phyloP scores from a whole-genome alignment of 2,329 filamentous ascomycete species.

The Cercospora brassicicola region DNA sequence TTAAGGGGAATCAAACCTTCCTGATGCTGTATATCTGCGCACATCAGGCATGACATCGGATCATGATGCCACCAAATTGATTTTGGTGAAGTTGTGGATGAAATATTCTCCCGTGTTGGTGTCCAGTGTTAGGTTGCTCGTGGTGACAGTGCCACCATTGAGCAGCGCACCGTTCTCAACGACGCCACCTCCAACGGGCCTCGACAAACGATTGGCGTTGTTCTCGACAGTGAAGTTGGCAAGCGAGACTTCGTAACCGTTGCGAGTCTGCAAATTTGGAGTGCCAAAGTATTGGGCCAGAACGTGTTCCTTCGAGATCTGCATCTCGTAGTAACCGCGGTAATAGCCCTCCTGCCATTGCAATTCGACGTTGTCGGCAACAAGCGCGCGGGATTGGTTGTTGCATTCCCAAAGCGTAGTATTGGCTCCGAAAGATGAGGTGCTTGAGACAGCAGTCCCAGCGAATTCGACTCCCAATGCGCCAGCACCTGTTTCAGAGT shows the following conservation, averaged over 20 bases:
- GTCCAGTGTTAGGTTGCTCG: slow-evolving; percentile 32
- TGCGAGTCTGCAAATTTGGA: slow-evolving; percentile 59
- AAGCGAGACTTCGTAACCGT: slow-evolving; percentile 62
- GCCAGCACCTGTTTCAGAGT: slow-evolving; percentile 42
- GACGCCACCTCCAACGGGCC: slow-evolving; percentile 49
- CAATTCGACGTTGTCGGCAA: slow-evolving; percentile 58
- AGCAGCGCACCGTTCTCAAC: slow-evolving; percentile 59
- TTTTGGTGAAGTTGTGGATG: slow-evolving; percentile 12
- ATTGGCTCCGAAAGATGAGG: slow-evolving; percentile 56
- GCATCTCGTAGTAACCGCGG: slow-evolving; percentile 68
- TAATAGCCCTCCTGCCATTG: slow-evolving; percentile 73
- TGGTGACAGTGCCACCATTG: slow-evolving; percentile 38
- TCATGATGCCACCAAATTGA: slow-evolving; percentile 2
- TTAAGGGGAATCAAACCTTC: background rate
- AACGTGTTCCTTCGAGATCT: slow-evolving; percentile 56
- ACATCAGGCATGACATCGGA: background rate
- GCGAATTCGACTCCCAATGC: slow-evolving; percentile 53
- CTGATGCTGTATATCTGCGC: background rate
- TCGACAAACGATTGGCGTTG: slow-evolving; percentile 58
- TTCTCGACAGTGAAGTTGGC: slow-evolving; percentile 66
- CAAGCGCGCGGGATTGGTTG: slow-evolving; percentile 44
- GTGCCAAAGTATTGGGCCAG: slow-evolving; percentile 63
- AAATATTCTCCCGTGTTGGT: slow-evolving; percentile 29
- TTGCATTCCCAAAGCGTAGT: slow-evolving; percentile 55
- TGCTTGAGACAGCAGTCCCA: slow-evolving; percentile 63